Evolutionary conservation across 202 grass and related monocot species (phyloP).

Genomic region (Cymbopogon flexuosus): DNA sequence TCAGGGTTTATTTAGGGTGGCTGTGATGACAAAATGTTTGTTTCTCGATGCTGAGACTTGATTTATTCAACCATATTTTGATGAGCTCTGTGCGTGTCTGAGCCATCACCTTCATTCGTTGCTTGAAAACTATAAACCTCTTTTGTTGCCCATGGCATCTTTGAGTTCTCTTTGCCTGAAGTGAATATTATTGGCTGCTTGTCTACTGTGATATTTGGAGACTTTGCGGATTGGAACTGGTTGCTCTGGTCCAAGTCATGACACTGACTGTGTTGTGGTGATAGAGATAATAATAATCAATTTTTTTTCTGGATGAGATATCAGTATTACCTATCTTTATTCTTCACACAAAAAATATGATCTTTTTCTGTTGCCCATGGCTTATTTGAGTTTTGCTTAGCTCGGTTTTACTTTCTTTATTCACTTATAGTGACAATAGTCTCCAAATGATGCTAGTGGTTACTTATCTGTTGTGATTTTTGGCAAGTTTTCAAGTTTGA

Average conservation of each 20-base stretch:
- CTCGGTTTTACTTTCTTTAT: not conserved
- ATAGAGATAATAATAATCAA: not conserved
- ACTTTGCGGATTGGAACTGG: not conserved
- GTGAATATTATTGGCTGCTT: not conserved
- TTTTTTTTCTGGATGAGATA: not conserved
- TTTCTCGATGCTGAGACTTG: slow-evolving; percentile 46
- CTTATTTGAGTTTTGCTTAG: not conserved
- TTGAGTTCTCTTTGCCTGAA: not conserved
- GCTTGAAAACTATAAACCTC: not conserved
- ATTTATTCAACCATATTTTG: slow-evolving; percentile 32
- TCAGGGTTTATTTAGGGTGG: not conserved
- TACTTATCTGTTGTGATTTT: not conserved
- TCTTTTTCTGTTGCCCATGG: not conserved
- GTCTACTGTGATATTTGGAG: not conserved
- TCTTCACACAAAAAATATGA: not conserved
- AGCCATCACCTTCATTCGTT: slow-evolving; percentile 4
- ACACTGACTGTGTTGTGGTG: not conserved
- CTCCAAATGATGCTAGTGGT: not conserved
- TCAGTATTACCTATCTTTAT: not conserved
- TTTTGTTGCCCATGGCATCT: not conserved
- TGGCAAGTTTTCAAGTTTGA: not conserved
- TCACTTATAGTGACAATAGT: not conserved
- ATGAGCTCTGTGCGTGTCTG: slow-evolving; percentile 48
- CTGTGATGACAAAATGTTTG: slow-evolving; percentile 22
- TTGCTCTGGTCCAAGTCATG: not conserved